phyloP scores from a whole-genome alignment of 192 early-diverging fungal genomes.

The Piromyces finnis region DNA sequence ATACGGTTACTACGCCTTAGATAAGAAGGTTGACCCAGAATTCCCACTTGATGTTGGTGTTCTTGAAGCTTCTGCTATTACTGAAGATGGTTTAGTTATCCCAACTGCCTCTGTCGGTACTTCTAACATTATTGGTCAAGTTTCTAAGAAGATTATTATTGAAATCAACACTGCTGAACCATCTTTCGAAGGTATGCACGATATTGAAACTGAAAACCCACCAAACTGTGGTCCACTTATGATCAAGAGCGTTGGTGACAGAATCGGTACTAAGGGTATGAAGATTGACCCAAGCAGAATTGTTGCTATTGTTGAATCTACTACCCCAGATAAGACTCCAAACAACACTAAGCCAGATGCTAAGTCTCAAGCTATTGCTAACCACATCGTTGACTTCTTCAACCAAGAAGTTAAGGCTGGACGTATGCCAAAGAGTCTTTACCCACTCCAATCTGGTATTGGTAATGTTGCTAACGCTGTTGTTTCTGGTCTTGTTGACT shows the following conservation, averaged over 20 bases:
- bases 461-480: background rate
- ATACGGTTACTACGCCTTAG: background rate
- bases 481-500: background rate
- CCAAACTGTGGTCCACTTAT: background rate
- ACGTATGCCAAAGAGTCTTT: background rate
- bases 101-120: background rate
- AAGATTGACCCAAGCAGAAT: background rate
- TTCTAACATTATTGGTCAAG: background rate
- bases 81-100: background rate
- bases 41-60: background rate
- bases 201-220: background rate
- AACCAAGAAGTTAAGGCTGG: background rate
- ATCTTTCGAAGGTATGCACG: background rate
- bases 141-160: background rate
- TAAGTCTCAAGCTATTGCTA: background rate
- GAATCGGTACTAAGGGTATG: background rate
- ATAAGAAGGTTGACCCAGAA: background rate
- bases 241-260: background rate
- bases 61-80: background rate
- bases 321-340: background rate
- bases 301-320: background rate
- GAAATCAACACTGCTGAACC: background rate
- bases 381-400: background rate
- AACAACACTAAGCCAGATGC: background rate
- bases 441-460: background rate